A percentile compares a stretch with the other conserved stretches of the same genome.
These are phyloP conservation scores for Phlyctochytrium arcticum DNA, from an alignment of 192 early-diverging fungal species.

Conservation along the genomic window DNA sequence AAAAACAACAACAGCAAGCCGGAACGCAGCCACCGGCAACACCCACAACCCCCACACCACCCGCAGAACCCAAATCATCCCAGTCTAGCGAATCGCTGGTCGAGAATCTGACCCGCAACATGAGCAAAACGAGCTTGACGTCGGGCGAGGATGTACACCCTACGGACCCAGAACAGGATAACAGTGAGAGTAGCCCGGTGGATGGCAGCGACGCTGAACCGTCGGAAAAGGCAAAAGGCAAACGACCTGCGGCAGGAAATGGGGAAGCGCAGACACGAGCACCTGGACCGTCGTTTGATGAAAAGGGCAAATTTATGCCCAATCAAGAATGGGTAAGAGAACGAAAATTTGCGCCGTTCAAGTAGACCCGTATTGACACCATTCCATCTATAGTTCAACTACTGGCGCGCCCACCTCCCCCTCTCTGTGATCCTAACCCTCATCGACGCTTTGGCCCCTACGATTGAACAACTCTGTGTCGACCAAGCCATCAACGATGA, in stretches of 20 bases:
- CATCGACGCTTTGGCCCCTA: slow-evolving; percentile 60
- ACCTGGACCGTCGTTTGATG: slow-evolving; percentile 28
- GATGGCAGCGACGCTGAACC: slow-evolving; percentile 16
- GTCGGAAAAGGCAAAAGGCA: slow-evolving; percentile 77
- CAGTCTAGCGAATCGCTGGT: too few relatives aligned
- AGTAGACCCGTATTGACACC: background rate
- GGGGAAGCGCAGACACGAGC: background rate
- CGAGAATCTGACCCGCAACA: too few relatives aligned
- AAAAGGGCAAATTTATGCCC: slow-evolving; percentile 59
- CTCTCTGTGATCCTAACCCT: slow-evolving; percentile 64
- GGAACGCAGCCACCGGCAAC: background rate
- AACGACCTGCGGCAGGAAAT: slow-evolving; percentile 49
- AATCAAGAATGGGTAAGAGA: slow-evolving; percentile 67
- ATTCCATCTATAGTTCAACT: slow-evolving; percentile 37
- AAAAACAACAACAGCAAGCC: slow-evolving; percentile 9
- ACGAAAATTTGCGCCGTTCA: background rate
- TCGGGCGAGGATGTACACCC: too few relatives aligned
- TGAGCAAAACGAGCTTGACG: too few relatives aligned
- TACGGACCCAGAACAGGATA: background rate
- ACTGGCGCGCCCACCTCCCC: slow-evolving; percentile 68
- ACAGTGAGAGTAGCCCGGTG: background rate
- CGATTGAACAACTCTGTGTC: slow-evolving; percentile 62
- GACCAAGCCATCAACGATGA: slow-evolving; percentile 60
- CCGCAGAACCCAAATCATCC: too few relatives aligned
- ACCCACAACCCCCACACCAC: too few relatives aligned